Base-by-base conservation (phyloP, 768 basidiomycete species). In the Fibroporia radiculosa region DNA sequence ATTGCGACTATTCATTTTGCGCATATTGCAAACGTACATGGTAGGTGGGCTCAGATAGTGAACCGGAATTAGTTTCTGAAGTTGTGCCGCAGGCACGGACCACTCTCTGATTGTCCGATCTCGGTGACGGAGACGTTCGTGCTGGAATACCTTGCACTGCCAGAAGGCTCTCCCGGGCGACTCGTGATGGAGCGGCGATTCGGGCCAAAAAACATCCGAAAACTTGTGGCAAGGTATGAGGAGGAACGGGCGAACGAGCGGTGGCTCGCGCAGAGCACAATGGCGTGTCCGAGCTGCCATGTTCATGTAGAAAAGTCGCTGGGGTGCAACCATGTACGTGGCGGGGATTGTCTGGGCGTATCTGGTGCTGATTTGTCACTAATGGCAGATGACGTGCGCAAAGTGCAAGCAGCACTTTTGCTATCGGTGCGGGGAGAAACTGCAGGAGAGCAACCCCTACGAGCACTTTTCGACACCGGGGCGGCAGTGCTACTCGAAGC, bases 271-370 rank as follows among this genome's bases (percentile, higher is more conserved):
- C 57, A 66, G 26, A 77, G 74, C 32, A 86, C 91, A 10, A 82
- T 72, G 62, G 66, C 69, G 16, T 88, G 86, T 58, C 85, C 90
- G 3, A 79, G 79, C 4, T 93, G 92, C 63, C 55, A 61, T 14
- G 72, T 86, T 12, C 69, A 75, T 48, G 82, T 92, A 10, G 84
- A 88, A 64, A 88, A 89, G 64, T 75, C 71, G 14, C 53, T 72
- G 48, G 91, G 91, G 1, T 93, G 92, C 65, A 93, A 93, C 62
- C 92, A 95, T 65, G 90, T 91, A 51, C 48, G 63, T 56, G 18
- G 18, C 13, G 35, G 18, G 19, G 14, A 35, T 23, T 23, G 22
- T 25, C 23, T 41, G 10, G 8, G 14, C 33, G 29, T 31, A 14
- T 12, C n/a, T 18, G 4, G 41, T 38, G 22, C 22, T 19, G 16